These are phyloP conservation scores for Solanum hybrid DNA, from an alignment of 305 asterid species.

Conservation along the genomic window DNA sequence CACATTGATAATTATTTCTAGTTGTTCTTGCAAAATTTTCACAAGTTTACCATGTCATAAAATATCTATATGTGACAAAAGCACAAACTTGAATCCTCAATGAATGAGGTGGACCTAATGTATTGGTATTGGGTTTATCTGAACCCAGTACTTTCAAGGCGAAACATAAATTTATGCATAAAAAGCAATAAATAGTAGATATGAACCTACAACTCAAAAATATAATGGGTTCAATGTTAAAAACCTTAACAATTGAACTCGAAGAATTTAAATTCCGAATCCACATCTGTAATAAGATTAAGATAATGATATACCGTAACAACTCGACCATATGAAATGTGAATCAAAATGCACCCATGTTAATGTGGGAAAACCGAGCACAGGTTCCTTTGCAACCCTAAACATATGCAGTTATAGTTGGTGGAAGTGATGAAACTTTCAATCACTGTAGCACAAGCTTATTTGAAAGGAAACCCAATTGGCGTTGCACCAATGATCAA, in stretches of 20 bases:
- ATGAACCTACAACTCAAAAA: neutral
- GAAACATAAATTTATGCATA: neutral
- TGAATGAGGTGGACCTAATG: neutral
- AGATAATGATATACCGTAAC: neutral
- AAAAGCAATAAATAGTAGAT: neutral
- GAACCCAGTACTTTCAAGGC: neutral
- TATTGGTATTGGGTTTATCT: neutral
- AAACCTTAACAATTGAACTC: neutral
- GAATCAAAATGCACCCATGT: neutral
- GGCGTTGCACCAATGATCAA: neutral
- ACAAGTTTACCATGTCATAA: neutral
- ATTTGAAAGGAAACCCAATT: neutral
- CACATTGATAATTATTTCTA: neutral
- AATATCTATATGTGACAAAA: neutral
- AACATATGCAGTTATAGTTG: neutral
- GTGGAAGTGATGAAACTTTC: neutral
- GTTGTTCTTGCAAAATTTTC: neutral
- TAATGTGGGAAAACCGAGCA: neutral
- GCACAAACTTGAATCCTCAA: neutral
- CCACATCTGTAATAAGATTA: neutral
- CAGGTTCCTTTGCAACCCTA: neutral
- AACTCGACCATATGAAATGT: neutral
- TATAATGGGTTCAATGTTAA: neutral
- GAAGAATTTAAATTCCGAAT: neutral
- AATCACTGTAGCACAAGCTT: neutral